These are phyloP conservation scores for Paramyrothecium sp. DNA, from an alignment of 2,329 filamentous ascomycete species.

Conservation along the genomic window DNA sequence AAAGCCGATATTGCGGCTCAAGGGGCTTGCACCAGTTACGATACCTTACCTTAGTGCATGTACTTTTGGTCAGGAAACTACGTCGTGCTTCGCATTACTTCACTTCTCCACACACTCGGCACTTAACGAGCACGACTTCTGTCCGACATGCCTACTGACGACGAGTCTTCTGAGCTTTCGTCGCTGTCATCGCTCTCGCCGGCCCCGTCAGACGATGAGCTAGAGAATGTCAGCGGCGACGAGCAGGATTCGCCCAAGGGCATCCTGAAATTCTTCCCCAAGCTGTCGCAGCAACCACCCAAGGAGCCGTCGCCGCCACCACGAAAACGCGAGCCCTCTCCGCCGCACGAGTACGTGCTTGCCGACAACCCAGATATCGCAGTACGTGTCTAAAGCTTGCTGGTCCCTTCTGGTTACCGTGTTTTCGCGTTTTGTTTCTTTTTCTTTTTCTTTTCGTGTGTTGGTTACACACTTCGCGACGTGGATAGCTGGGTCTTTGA, in stretches of 20 bases:
- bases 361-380: slow-evolving; percentile 91
- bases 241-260: slow-evolving; percentile 44
- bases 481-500: slow-evolving; percentile 25
- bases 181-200: slow-evolving; percentile 51
- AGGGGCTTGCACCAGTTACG: slow-evolving; percentile 10
- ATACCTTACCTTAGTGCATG: slow-evolving; percentile 26
- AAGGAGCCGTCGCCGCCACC: slow-evolving; percentile 64
- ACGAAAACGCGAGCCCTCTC: slow-evolving; percentile 81
- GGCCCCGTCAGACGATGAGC: slow-evolving; percentile 42
- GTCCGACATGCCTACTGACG: slow-evolving; percentile 54
- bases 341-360: slow-evolving; percentile 84
- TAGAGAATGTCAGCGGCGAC: slow-evolving; percentile 43
- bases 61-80: slow-evolving; percentile 23
- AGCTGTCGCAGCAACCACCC: slow-evolving; percentile 48
- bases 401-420: too few species aligned
- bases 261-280: slow-evolving; percentile 68
- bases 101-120: slow-evolving; percentile 24
- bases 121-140: slow-evolving; percentile 16
- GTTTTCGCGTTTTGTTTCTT: background rate
- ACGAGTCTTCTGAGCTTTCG: slow-evolving; percentile 64
- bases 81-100: slow-evolving; percentile 26
- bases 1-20: slow-evolving; percentile 29
- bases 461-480: background rate
- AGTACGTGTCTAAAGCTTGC: slow-evolving; percentile 56
- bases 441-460: background rate